Percentiles rank a stretch among this genome's conserved stretches.
phyloP scores from a whole-genome alignment of 768 basidiomycete genomes.

The Rhodotorula toruloides region DNA sequence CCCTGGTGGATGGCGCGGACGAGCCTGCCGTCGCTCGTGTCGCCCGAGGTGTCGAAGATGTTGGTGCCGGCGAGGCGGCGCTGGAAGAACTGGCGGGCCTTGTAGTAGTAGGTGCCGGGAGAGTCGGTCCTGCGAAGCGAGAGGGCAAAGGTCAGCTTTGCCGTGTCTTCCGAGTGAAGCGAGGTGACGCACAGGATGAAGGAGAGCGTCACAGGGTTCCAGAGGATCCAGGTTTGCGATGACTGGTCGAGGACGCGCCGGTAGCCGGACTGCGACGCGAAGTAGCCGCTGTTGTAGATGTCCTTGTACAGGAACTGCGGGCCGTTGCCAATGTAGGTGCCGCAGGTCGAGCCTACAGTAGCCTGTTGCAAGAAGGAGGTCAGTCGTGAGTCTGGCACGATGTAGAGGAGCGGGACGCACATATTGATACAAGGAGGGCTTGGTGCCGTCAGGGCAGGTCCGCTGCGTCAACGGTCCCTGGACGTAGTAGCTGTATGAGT shows the following conservation, averaged over 20 bases:
- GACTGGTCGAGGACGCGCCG: neutral
- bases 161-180: neutral
- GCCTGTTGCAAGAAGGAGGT: too few species aligned
- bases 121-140: slow-evolving; percentile 1
- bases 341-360: slow-evolving; percentile 20
- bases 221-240: slow-evolving; percentile 2
- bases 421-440: neutral
- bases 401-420: too few species aligned
- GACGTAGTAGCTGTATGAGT: slow-evolving; percentile 20
- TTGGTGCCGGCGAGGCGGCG: slow-evolving; percentile 9
- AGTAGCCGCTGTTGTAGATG: slow-evolving; percentile 6
- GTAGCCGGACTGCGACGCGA: slow-evolving; percentile 1
- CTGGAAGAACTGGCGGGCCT: slow-evolving; percentile 4
- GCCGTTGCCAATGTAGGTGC: slow-evolving; percentile 12
- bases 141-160: too few species aligned
- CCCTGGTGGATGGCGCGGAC: too few species aligned
- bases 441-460: slow-evolving; percentile 19
- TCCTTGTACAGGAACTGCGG: slow-evolving; percentile 17
- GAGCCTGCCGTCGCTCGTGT: slow-evolving; percentile 7
- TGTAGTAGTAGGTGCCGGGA: slow-evolving; percentile 4
- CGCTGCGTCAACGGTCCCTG: neutral
- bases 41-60: slow-evolving; percentile 20
- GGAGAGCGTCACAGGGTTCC: slow-evolving; percentile 5
- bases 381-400: too few species aligned
- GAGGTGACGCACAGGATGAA: slow-evolving; percentile 11